phyloP scores from a whole-genome alignment of 2,329 filamentous ascomycete species.

The Chrysoporthe austroafricana region DNA sequence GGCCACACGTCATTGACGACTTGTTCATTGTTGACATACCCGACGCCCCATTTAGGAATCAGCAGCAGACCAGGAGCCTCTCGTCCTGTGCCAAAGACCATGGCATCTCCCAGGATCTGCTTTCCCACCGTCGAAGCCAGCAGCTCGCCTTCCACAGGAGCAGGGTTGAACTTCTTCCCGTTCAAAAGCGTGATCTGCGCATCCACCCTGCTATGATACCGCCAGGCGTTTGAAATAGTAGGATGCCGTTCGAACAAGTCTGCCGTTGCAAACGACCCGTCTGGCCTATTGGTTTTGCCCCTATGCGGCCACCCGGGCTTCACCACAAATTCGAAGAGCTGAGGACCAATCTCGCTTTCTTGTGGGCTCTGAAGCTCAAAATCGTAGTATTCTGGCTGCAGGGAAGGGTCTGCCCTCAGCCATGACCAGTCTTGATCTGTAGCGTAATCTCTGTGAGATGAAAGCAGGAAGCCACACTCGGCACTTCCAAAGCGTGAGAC shows the following conservation, averaged over 20 bases:
- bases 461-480: slow-evolving; percentile 68
- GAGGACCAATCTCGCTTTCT: slow-evolving; percentile 35
- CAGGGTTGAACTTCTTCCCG: slow-evolving; percentile 71
- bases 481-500: slow-evolving; percentile 67
- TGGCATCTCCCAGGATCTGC: slow-evolving; percentile 52
- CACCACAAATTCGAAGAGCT: slow-evolving; percentile 58
- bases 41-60: slow-evolving; percentile 44
- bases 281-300: slow-evolving; percentile 59
- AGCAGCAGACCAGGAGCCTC: slow-evolving; percentile 61
- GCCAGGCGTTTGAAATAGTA: slow-evolving; percentile 58
- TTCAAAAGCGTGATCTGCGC: slow-evolving; percentile 65
- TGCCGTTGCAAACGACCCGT: slow-evolving; percentile 65
- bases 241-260: slow-evolving; percentile 65
- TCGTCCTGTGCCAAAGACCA: slow-evolving; percentile 64
- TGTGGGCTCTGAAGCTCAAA: slow-evolving; percentile 48
- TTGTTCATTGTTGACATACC: slow-evolving; percentile 37
- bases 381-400: slow-evolving; percentile 38
- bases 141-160: slow-evolving; percentile 61
- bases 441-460: slow-evolving; percentile 60
- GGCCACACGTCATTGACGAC: slow-evolving; percentile 48
- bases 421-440: slow-evolving; percentile 65
- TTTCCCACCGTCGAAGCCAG: slow-evolving; percentile 40
- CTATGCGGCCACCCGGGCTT: slow-evolving; percentile 60
- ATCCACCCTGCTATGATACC: slow-evolving; percentile 65
- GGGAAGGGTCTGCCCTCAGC: slow-evolving; percentile 45